Conservation (phyloP, 495 filamentous ascomycete species). For the Podospora conica region DNA sequence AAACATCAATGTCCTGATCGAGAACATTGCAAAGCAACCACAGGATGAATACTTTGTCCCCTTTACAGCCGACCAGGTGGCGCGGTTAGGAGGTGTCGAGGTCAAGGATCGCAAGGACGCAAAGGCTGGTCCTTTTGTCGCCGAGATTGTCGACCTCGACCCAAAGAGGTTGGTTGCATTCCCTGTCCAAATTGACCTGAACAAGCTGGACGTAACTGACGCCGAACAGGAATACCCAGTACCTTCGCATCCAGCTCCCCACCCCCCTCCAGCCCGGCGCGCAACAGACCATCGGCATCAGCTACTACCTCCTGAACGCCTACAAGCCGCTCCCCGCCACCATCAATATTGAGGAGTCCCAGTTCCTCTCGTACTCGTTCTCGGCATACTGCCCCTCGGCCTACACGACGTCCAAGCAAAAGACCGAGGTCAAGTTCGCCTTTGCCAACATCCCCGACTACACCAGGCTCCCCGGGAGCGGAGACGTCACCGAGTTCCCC, state of each 20-base stretch:
- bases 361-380: slow-evolving; percentile 80
- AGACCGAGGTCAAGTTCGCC: slow-evolving; percentile 92
- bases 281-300: slow-evolving; percentile 82
- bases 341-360: slow-evolving; percentile 74
- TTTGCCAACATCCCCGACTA: slow-evolving; percentile 74
- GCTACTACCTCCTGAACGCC: slow-evolving; percentile 67
- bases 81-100: slow-evolving; percentile 76
- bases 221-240: slow-evolving; percentile 61
- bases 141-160: slow-evolving; percentile 60
- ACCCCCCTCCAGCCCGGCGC: slow-evolving; percentile 64
- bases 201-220: neutral
- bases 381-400: slow-evolving; percentile 74
- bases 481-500: slow-evolving; percentile 60
- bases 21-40: slow-evolving; percentile 68
- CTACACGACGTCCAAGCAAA: slow-evolving; percentile 83
- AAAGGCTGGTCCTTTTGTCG: slow-evolving; percentile 58
- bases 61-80: slow-evolving; percentile 67
- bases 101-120: slow-evolving; percentile 82
- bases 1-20: slow-evolving; percentile 84
- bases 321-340: slow-evolving; percentile 71
- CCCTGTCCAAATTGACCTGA: neutral
- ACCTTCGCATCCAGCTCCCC: slow-evolving; percentile 74
- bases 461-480: slow-evolving; percentile 61
- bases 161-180: slow-evolving; percentile 48
- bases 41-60: slow-evolving; percentile 87